Percentiles rank a stretch among this genome's conserved stretches.
phyloP scores from a whole-genome alignment of 2,329 filamentous ascomycete genomes.

The Paecilomyces niveus region DNA sequence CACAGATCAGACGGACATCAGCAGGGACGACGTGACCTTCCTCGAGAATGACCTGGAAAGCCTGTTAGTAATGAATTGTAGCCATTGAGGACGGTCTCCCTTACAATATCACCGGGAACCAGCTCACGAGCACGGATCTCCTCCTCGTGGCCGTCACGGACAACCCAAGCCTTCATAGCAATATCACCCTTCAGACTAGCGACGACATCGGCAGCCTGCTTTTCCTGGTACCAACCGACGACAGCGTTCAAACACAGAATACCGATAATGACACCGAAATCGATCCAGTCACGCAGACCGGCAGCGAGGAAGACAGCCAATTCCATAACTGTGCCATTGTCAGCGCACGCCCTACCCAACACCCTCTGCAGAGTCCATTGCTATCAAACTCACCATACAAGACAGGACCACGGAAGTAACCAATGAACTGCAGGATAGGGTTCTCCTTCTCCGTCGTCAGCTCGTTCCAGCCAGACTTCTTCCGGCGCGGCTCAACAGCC shows the following conservation, averaged over 20 bases:
- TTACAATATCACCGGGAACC: slow-evolving; percentile 67
- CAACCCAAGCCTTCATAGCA: slow-evolving; percentile 62
- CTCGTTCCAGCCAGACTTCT: slow-evolving; percentile 64
- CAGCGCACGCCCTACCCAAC: neutral
- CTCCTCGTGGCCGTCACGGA: slow-evolving; percentile 61
- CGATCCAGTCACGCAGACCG: slow-evolving; percentile 69
- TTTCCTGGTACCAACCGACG: slow-evolving; percentile 76
- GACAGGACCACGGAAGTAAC: slow-evolving; percentile 69
- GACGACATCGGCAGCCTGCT: slow-evolving; percentile 71
- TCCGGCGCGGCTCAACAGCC: slow-evolving; percentile 59
- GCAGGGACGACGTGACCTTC: slow-evolving; percentile 65
- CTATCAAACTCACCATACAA: slow-evolving; percentile 57
- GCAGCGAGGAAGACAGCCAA: slow-evolving; percentile 65
- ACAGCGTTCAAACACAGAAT: slow-evolving; percentile 68
- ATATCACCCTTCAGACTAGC: slow-evolving; percentile 71
- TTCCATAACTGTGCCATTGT: slow-evolving; percentile 54
- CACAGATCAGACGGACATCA: slow-evolving; percentile 65
- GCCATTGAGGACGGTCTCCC: slow-evolving; percentile 11
- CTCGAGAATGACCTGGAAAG: slow-evolving; percentile 55
- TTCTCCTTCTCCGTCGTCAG: slow-evolving; percentile 68
- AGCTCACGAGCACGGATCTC: slow-evolving; percentile 66
- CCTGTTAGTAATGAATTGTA: slow-evolving; percentile 2
- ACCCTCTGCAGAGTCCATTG: too few species aligned
- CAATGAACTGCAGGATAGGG: slow-evolving; percentile 65
- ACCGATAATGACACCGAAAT: slow-evolving; percentile 70